Base-by-base conservation (phyloP, 2,329 filamentous ascomycete species). In the Neofusicoccum sp. region DNA sequence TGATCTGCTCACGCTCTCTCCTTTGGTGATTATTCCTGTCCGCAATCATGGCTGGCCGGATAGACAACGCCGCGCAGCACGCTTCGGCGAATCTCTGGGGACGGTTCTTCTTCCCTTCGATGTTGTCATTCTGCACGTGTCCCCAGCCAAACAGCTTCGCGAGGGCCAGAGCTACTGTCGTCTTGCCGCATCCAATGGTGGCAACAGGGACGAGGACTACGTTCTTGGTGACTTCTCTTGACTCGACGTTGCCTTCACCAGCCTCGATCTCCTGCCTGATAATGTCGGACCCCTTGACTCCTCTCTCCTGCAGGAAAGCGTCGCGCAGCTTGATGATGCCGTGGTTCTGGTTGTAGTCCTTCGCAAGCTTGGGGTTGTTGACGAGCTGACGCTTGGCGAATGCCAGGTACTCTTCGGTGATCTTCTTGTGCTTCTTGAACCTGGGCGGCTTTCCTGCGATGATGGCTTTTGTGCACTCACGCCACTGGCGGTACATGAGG, bases 401-500 rank as follows among this genome's bases (percentile, higher is more conserved):
- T 9, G 86, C 73, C 6, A 99, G 80, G 71, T 99, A 99, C 71
- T 96, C 89, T 70, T 96, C 88, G 0, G 95, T 99, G 67, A 99
- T 95, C 66, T 88, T 85, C 66, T 85, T 79, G 74, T 99, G 95
- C 75, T 98, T 98, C 78, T 86, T 93, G 78, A 85, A 89, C 65
- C 83, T 89, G 9, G 93, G 91, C 40, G 85, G 77, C 67, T 85
- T 89, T 12, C 89, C 89, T 1, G 82, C 71, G 66, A 99, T 97
- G 61, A 98, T 76, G 4, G 90, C 84, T 74, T 96, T 98, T 43
- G 95, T 99, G 72, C 90, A 96, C 78, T 99, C 95, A 64, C 95
- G 88, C 95, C 95, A 99, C 78, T 99, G 95, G 26, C 95, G 87
- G 77, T 98, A 99, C 91, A 99, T 96, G 63, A 99, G 80, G 72